Evolutionary conservation across 495 filamentous ascomycete species (phyloP).

Genomic region (Annulohypoxylon stygium): DNA sequence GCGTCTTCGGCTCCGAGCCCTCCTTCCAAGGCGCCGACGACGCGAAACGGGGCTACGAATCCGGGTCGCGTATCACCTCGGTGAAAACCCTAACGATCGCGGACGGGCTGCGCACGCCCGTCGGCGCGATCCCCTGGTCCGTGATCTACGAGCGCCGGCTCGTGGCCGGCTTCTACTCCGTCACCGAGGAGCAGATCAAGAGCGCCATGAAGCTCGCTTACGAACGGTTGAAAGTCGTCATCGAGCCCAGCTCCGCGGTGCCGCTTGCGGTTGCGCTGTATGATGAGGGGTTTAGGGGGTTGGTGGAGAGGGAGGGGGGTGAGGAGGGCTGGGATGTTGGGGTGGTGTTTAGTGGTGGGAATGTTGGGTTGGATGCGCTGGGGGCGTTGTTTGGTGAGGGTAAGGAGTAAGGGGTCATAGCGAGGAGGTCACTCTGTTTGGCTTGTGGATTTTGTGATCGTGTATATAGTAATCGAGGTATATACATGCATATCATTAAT

Average conservation of each 20-base stretch:
- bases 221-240: constrained; percentile 91
- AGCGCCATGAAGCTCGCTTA: constrained; percentile 80
- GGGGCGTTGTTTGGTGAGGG: constrained; percentile 69
- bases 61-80: constrained; percentile 69
- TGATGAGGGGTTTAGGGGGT: constrained; percentile 81
- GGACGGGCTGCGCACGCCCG: constrained; percentile 88
- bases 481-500: constrained; percentile 2
- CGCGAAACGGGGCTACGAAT: constrained; percentile 73
- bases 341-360: constrained; percentile 89
- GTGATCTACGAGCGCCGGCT: constrained; percentile 81
- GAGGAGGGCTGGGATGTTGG: constrained; percentile 88
- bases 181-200: constrained; percentile 86
- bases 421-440: background rate
- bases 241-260: constrained; percentile 92
- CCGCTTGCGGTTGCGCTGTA: constrained; percentile 85
- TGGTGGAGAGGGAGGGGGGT: constrained; percentile 78
- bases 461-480: background rate
- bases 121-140: constrained; percentile 82
- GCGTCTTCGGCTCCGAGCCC: constrained; percentile 93
- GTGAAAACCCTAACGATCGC: constrained; percentile 88
- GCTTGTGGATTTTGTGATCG: background rate
- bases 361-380: constrained; percentile 86
- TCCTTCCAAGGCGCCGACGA: constrained; percentile 88
- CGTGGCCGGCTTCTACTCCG: constrained; percentile 79
- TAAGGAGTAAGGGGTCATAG: background rate